Percentiles rank a stretch among this genome's conserved stretches.
phyloP scores from a whole-genome alignment of 768 basidiomycete species.

The Pleurotus giganteus region DNA sequence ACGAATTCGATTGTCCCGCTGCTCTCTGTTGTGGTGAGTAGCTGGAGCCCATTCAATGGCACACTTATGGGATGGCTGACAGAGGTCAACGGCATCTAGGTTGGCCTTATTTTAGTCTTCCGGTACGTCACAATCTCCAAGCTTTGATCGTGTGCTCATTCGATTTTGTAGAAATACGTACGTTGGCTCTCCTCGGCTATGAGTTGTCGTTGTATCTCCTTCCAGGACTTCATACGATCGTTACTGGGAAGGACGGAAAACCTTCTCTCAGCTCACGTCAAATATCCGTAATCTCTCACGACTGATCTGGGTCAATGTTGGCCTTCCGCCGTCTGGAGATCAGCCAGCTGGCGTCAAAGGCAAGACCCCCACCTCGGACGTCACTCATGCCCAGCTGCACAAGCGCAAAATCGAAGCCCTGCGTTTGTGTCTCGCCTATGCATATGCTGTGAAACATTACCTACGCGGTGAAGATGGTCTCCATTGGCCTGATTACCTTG shows the following conservation, averaged over 20 bases:
- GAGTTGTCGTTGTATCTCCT: neutral
- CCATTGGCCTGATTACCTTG: conserved; percentile 63
- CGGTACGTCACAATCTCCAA: conserved; percentile 43
- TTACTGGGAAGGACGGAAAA: conserved; percentile 87
- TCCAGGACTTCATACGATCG: conserved; percentile 81
- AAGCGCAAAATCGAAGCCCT: conserved; percentile 69
- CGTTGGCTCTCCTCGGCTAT: conserved; percentile 16
- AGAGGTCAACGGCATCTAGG: conserved; percentile 36
- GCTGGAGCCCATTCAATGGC: neutral
- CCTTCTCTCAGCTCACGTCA: conserved; percentile 69
- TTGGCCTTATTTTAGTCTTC: conserved; percentile 87
- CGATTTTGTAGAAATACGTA: conserved; percentile 58
- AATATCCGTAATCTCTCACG: conserved; percentile 72
- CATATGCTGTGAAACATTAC: conserved; percentile 77
- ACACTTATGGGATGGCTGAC: neutral
- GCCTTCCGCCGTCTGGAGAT: conserved; percentile 56
- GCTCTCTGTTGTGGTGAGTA: conserved; percentile 81
- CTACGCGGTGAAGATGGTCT: conserved; percentile 81
- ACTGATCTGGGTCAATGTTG: conserved; percentile 76
- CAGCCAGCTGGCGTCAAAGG: conserved; percentile 42
- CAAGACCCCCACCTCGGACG: conserved; percentile 43
- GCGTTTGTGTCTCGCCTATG: conserved; percentile 67
- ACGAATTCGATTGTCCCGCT: conserved; percentile 87
- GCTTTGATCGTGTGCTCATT: neutral
- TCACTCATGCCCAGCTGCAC: conserved; percentile 53